phyloP scores from a whole-genome alignment of 345 rosid species.

The Crucihimalaya himalaica region DNA sequence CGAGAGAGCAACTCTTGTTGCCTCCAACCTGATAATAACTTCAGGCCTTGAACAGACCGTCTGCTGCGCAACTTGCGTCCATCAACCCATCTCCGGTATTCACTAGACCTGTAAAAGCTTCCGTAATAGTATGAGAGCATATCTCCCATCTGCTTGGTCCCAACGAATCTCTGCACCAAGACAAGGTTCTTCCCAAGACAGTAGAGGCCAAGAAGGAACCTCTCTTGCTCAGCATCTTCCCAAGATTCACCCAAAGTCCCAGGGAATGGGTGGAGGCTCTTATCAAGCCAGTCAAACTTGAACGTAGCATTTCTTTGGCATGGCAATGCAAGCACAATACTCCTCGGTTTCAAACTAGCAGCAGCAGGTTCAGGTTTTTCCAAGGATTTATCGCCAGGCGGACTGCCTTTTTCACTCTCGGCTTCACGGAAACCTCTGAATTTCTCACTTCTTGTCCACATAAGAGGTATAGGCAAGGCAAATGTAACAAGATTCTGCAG shows the following conservation, averaged over 20 bases:
- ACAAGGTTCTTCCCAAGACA: slow-evolving; percentile 68
- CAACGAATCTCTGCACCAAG: slow-evolving; percentile 59
- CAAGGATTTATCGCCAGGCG: neutral
- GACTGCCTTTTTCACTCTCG: slow-evolving; percentile 22
- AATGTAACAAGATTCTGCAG: slow-evolving; percentile 25
- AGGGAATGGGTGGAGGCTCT: slow-evolving; percentile 52
- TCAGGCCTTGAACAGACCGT: slow-evolving; percentile 54
- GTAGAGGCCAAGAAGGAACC: slow-evolving; percentile 73
- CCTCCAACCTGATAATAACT: slow-evolving; percentile 69
- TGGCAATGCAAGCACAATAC: slow-evolving; percentile 39
- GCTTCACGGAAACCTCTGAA: slow-evolving; percentile 42
- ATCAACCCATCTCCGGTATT: slow-evolving; percentile 63
- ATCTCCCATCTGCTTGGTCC: slow-evolving; percentile 59
- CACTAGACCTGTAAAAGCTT: slow-evolving; percentile 58
- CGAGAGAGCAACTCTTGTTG: slow-evolving; percentile 68
- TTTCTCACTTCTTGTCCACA: slow-evolving; percentile 55
- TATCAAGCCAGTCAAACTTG: slow-evolving; percentile 39
- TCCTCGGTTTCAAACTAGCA: slow-evolving; percentile 33
- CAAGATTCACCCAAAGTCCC: slow-evolving; percentile 53
- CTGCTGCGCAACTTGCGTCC: slow-evolving; percentile 56
- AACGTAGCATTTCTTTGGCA: slow-evolving; percentile 40
- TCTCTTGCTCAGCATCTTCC: slow-evolving; percentile 47
- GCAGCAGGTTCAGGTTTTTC: slow-evolving; percentile 11
- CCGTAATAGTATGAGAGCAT: slow-evolving; percentile 71
- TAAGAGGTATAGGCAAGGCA: slow-evolving; percentile 50